Conservation (phyloP, 768 basidiomycete genomes). For the Agaricus blazei region DNA sequence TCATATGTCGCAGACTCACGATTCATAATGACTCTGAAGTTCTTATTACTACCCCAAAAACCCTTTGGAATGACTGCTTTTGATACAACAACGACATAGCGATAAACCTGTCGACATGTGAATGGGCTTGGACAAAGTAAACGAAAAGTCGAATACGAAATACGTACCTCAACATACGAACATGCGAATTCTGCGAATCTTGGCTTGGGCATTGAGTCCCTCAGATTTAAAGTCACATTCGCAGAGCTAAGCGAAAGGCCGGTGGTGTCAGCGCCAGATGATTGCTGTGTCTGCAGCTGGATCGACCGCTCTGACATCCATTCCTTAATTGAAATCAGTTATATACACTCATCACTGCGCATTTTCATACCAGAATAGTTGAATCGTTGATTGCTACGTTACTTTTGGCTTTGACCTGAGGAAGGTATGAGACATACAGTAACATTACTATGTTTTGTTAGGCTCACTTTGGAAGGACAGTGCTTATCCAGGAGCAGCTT, state of each 20-base stretch:
- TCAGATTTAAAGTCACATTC: slow-evolving; percentile 41
- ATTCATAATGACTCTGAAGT: slow-evolving; percentile 52
- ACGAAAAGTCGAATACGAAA: not conserved
- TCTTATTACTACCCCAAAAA: slow-evolving; percentile 74
- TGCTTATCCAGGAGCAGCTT: slow-evolving; percentile 51
- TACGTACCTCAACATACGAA: slow-evolving; percentile 51
- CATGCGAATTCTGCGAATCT: slow-evolving; percentile 78
- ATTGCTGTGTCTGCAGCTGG: slow-evolving; percentile 49
- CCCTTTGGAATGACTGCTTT: slow-evolving; percentile 64
- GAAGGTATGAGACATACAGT: not conserved
- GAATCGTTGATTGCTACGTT: slow-evolving; percentile 49
- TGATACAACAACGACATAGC: slow-evolving; percentile 60
- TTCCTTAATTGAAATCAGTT: slow-evolving; percentile 40
- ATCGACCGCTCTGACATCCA: slow-evolving; percentile 68
- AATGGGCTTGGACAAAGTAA: not conserved
- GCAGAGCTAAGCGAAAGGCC: slow-evolving; percentile 50
- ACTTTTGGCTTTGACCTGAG: slow-evolving; percentile 33
- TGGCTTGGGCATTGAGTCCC: slow-evolving; percentile 58
- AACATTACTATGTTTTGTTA: not conserved
- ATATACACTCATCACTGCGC: not conserved
- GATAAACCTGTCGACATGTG: slow-evolving; percentile 49
- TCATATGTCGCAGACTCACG: slow-evolving; percentile 35
- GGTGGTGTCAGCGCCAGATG: slow-evolving; percentile 25
- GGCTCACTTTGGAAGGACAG: slow-evolving; percentile 74
- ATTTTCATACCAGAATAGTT: slow-evolving; percentile 51